Evolutionary conservation across 345 rosid genomes (phyloP).

Genomic region (Geranium brycei): DNA sequence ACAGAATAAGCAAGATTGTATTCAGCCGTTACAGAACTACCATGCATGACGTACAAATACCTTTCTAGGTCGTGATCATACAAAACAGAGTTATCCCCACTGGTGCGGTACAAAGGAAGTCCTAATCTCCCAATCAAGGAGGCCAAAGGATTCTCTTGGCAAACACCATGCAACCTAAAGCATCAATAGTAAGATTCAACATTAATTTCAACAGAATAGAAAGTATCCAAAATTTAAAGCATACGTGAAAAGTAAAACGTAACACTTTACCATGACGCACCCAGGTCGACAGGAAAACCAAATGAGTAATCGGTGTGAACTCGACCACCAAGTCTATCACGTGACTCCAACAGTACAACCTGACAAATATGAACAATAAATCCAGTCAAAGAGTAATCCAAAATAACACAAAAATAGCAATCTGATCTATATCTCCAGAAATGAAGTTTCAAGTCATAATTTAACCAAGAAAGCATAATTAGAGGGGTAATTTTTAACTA

Average conservation of each 20-base stretch:
- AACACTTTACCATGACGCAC: constrained; percentile 72
- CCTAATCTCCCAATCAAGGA: constrained; percentile 80
- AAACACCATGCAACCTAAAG: constrained; percentile 87
- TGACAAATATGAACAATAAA: constrained; percentile 10
- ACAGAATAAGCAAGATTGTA: neutral
- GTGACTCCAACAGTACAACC: constrained; percentile 78
- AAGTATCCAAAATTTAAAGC: neutral
- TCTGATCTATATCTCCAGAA: no score
- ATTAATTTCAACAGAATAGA: neutral
- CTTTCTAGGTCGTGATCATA: constrained; percentile 96
- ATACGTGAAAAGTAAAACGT: neutral
- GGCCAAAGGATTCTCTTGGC: constrained; percentile 87
- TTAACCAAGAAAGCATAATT: neutral
- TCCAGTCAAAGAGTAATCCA: neutral
- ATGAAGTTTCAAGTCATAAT: neutral
- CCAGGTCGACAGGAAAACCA: constrained; percentile 91
- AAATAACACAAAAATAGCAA: neutral
- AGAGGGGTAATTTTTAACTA: neutral
- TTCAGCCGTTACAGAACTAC: neutral
- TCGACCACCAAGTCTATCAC: constrained; percentile 79
- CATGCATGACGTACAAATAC: constrained; percentile 17
- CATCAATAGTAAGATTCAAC: constrained; percentile 6
- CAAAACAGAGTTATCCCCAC: constrained; percentile 88
- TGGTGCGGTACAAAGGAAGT: constrained; percentile 76
- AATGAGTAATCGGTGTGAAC: constrained; percentile 72